Evolutionary conservation across 2,329 filamentous ascomycete species (phyloP).

Genomic region (Aspergillus quadricinctus): DNA sequence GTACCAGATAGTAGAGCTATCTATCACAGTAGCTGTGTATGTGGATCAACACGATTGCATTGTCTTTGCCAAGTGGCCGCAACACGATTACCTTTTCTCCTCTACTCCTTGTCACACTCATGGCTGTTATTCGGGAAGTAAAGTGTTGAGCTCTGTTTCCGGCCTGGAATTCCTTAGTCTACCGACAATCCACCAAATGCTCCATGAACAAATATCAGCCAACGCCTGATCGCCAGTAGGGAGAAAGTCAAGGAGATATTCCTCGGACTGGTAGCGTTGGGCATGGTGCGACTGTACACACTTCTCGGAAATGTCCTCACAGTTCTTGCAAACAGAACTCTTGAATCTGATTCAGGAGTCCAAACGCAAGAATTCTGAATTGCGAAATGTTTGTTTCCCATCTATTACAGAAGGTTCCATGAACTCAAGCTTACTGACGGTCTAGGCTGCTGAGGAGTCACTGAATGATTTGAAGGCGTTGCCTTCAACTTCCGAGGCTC

Average conservation of each 20-base stretch:
- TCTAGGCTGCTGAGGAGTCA: conserved; percentile 85
- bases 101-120: neutral
- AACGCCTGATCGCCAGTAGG: conserved; percentile 9
- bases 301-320: conserved; percentile 70
- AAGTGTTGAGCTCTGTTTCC: neutral
- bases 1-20: neutral
- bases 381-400: conserved; percentile 58
- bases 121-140: neutral
- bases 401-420: conserved; percentile 12
- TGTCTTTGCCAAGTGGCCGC: neutral
- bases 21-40: neutral
- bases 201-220: conserved; percentile 14
- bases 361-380: conserved; percentile 87
- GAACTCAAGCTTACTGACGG: conserved; percentile 19
- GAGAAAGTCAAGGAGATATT: neutral
- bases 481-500: conserved; percentile 68
- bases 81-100: neutral
- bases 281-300: conserved; percentile 26
- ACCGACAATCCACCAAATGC: conserved; percentile 1
- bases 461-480: conserved; percentile 81
- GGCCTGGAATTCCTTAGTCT: neutral
- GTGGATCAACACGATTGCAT: neutral
- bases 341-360: conserved; percentile 90
- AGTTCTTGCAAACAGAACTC: conserved; percentile 83
- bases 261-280: conserved; percentile 14